Evolutionary conservation across 2,329 filamentous ascomycete genomes (phyloP).

Genomic region (Claviceps sp.): DNA sequence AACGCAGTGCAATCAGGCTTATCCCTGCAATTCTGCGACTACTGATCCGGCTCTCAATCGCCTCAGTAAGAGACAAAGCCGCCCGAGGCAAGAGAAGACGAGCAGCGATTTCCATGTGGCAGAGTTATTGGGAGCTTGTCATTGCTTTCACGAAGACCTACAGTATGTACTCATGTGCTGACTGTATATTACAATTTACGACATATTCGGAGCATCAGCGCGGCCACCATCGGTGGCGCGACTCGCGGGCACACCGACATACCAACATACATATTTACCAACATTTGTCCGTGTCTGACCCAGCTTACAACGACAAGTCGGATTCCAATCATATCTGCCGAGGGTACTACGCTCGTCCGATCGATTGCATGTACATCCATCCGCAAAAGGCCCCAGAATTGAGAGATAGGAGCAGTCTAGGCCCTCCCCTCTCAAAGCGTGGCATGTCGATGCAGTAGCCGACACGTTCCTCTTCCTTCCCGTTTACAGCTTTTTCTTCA

Average conservation of each 20-base stretch:
- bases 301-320: neutral
- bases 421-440: neutral
- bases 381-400: neutral
- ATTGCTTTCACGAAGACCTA: neutral
- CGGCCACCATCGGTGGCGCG: neutral
- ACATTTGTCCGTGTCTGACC: neutral
- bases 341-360: neutral
- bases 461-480: too few relatives aligned
- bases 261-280: too few relatives aligned
- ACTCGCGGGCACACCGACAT: too few relatives aligned
- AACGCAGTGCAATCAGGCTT: neutral
- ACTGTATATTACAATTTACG: neutral
- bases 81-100: neutral
- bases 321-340: neutral
- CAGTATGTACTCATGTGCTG: neutral
- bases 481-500: neutral
- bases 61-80: neutral
- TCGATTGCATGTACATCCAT: neutral
- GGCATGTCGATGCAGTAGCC: neutral
- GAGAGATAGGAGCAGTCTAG: neutral
- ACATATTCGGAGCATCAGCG: neutral
- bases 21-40: neutral
- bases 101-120: neutral
- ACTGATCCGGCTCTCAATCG: neutral
- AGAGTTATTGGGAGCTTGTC: neutral